Base-by-base conservation (phyloP, 129 eudicot genomes). In the Chrysanthemum seticuspe region DNA sequence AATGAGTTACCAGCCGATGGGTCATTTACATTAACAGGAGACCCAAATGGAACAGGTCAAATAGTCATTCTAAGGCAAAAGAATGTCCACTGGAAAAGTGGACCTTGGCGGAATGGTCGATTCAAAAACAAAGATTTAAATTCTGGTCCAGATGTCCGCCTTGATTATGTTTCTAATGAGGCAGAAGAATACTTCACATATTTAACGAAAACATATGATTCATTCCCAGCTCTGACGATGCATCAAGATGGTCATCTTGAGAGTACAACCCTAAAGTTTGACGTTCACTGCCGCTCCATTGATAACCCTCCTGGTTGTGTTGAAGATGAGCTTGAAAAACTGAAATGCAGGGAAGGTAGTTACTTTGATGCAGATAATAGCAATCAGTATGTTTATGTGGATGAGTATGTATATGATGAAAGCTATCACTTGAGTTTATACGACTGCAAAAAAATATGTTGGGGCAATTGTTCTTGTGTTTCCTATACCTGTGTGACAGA, bases 391-490 rank as follows among this genome's bases (percentile, higher is more conserved):
- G 60, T 27, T 0, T n/a, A 9, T 52, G 49, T 10, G 55, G 67
- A 75, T 69, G 85, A 80, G 61, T 25, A 62, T 45, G 75, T 8
- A 18, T 85, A 68, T 48, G 64, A 65, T 68, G 73, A 76, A 23
- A 79, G 74, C 59, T 13, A 52, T 10, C 79, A 79, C 55, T 21
- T 80, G 73, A 78, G 77, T 36, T 29, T 13, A 4, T 64, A 56
- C 64, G 88, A 85, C 71, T 81, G 86, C 59, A 10, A 54, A 65
- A 50, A 63, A 40, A 75, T 63, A 73, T 85, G 88, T 31, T 48
- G 67, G 81, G 45, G 31, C 11, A 34, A 74, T 18, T 85, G 88
- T 56, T 78, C 88, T 10, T 85, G 86, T 16, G 55, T 55, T 40
- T 83, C 74, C 25, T 85, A 18, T 71, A 54, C 77, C 19, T 18